Base-by-base conservation (phyloP, 2,329 filamentous ascomycete species). In the Cordyceps pruinosa region DNA sequence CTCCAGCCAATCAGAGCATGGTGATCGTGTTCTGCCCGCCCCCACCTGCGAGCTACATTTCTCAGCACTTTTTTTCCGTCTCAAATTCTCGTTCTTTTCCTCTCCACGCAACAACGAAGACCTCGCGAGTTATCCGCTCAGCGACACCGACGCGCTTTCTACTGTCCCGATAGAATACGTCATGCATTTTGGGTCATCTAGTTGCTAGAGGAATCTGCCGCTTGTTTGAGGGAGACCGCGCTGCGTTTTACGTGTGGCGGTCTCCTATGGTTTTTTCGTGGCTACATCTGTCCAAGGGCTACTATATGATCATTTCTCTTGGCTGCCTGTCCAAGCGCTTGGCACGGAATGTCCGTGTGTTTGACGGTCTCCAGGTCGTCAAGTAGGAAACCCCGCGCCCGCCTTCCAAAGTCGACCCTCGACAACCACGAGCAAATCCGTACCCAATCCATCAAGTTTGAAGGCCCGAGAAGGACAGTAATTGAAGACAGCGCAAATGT, bases 191-290 rank as follows among this genome's bases (percentile, higher is more conserved):
- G 59, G 57, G 59, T 59, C 48, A 51, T 42, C 44, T 21, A 51
- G 62, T 69, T 74, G 72, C 72, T 61, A 74, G 71, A 74, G 66
- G 10, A 69, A 71, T 53, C 35, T 59, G 70, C 71, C 72, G 69
- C 71, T 72, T 65, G 72, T 74, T 74, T 74, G 73, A 76, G 72
- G 73, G 73, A 72, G 70, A 68, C 63, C 69, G 70, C 65, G 69
- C 42, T 48, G 35, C 68, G 65, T 64, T 66, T 68, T 60, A 56
- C 61, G 64, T 66, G 68, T 74, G 70, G 68, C 69, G 69, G 71
- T 70, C 68, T 71, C 73, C 72, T 63, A 76, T 76, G 73, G 72
- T 73, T 72, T 68, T 65, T 65, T 66, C 57, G 70, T 69, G 72
- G 73, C 72, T 63, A 75, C 73, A 75, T 72, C 10, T 53, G 34